These are phyloP conservation scores for Globisporangium barbulae DNA, from an alignment of 352 stramenopile species.

Conservation along the genomic window DNA sequence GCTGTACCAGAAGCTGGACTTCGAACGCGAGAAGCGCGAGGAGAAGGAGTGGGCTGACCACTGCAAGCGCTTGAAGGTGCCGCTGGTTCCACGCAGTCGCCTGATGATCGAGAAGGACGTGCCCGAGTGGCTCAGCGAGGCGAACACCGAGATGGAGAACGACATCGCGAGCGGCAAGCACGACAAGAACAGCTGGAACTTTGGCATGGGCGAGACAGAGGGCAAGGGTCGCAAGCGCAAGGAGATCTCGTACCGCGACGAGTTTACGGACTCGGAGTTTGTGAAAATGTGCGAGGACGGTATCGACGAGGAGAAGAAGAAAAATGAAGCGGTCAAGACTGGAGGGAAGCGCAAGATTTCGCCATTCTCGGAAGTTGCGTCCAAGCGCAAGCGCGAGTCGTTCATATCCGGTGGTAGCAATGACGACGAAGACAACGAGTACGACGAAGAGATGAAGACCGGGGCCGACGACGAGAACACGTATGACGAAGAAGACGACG, in stretches of 20 bases:
- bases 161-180: conserved; percentile 53
- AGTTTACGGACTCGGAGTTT: conserved; percentile 86
- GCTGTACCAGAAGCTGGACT: conserved; percentile 74
- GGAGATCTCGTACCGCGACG: conserved; percentile 83
- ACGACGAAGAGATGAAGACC: conserved; percentile 11
- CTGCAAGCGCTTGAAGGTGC: conserved; percentile 55
- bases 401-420: conserved; percentile 8
- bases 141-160: conserved; percentile 57
- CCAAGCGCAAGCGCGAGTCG: conserved; percentile 35
- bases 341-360: conserved; percentile 17
- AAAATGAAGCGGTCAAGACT: conserved; percentile 5
- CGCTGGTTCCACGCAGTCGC: conserved; percentile 42
- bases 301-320: conserved; percentile 42
- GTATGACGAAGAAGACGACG: conserved; percentile 34
- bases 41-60: conserved; percentile 62
- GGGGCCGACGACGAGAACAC: conserved; percentile 13
- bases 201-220: conserved; percentile 37
- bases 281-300: conserved; percentile 87
- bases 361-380: conserved; percentile 18
- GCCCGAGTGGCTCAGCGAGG: conserved; percentile 70
- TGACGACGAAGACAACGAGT: conserved; percentile 13
- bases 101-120: conserved; percentile 74
- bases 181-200: conserved; percentile 58
- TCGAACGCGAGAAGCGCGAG: conserved; percentile 58
- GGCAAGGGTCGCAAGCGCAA: conserved; percentile 69